phyloP scores from a whole-genome alignment of 2,329 filamentous ascomycete species.

The Septoria linicola region DNA sequence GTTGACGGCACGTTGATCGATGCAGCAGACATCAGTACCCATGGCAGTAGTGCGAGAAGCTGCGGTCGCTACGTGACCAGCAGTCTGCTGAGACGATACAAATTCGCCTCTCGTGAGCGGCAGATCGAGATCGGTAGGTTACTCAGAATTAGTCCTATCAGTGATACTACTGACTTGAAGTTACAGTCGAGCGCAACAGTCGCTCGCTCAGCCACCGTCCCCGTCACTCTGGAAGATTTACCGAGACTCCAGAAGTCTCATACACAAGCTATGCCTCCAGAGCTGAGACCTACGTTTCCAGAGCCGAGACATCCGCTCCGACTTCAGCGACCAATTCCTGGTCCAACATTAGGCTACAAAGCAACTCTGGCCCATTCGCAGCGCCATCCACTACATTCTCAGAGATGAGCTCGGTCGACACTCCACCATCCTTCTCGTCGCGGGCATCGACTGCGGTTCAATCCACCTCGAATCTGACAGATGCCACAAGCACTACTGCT shows the following conservation, averaged over 20 bases:
- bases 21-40: background rate
- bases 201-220: background rate
- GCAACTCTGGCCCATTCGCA: no score
- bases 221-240: background rate
- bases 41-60: constrained; percentile 14
- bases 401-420: background rate
- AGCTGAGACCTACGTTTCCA: no score
- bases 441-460: background rate
- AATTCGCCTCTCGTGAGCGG: constrained; percentile 10
- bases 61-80: constrained; percentile 9
- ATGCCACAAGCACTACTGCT: background rate
- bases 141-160: background rate
- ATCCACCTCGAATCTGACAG: background rate
- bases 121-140: constrained; percentile 11
- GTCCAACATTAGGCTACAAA: no score
- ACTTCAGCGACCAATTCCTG: no score
- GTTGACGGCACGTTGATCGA: constrained; percentile 15
- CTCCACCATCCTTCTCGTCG: background rate
- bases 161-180: background rate
- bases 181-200: constrained; percentile 13
- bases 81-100: constrained; percentile 14
- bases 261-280: constrained; percentile 1
- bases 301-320: no score
- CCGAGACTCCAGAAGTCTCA: background rate
- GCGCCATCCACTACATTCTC: background rate